Conservation (phyloP, 2,329 filamentous ascomycete species). For the Stenocarpella maydis region DNA sequence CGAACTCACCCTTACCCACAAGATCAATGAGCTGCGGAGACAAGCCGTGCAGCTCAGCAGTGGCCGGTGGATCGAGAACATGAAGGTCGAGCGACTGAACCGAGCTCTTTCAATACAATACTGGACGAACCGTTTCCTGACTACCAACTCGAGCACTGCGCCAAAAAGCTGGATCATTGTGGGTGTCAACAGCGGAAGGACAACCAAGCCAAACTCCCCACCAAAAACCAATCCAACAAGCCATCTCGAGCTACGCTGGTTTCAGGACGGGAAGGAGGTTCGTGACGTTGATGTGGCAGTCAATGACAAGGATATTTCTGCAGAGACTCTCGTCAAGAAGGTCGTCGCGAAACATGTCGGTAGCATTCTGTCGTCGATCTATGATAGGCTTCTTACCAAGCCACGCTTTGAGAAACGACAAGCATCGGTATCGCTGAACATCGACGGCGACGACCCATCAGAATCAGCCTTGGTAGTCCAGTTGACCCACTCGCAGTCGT, state of each 20-base stretch:
- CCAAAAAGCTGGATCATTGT: conserved; percentile 90
- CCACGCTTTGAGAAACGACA: conserved; percentile 69
- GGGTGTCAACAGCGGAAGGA: conserved; percentile 75
- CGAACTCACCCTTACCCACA: conserved; percentile 87
- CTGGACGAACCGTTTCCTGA: conserved; percentile 73
- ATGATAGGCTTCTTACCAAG: conserved; percentile 65
- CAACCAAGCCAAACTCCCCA: conserved; percentile 45
- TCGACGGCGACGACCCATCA: conserved; percentile 69
- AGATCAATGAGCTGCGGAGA: conserved; percentile 81
- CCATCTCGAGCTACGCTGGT: conserved; percentile 77
- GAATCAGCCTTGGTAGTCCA: conserved; percentile 75
- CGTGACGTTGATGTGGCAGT: conserved; percentile 72
- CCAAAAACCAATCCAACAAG: conserved; percentile 58
- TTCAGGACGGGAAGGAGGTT: conserved; percentile 81
- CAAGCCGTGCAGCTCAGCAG: conserved; percentile 77
- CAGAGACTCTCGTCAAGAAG: conserved; percentile 76
- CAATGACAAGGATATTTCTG: conserved; percentile 72
- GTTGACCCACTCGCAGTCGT: conserved; percentile 67
- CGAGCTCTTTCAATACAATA: conserved; percentile 89
- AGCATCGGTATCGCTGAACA: conserved; percentile 64
- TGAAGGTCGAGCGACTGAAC: conserved; percentile 82
- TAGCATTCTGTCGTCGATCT: conserved; percentile 73
- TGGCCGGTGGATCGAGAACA: conserved; percentile 78
- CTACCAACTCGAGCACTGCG: conserved; percentile 54
- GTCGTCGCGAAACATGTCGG: conserved; percentile 80